phyloP scores from a whole-genome alignment of 352 stramenopile species.

The Blastocystis sp. region DNA sequence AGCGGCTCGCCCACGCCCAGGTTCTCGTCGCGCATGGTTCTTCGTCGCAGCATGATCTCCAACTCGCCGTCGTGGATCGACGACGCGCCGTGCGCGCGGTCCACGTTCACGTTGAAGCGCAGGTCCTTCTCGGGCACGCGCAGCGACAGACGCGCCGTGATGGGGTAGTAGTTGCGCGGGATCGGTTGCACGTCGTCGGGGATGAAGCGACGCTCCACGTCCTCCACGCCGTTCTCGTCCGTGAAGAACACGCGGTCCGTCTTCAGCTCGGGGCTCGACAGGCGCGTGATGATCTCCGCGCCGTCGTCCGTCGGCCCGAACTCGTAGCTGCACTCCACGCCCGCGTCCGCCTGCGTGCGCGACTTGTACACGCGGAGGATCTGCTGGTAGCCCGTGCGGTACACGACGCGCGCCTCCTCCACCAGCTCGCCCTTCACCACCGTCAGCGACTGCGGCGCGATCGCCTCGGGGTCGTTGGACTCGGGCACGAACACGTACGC shows the following conservation, averaged over 20 bases:
- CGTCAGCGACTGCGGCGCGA: constrained; percentile 27
- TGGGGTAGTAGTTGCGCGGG: constrained; percentile 93
- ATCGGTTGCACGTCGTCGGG: constrained; percentile 79
- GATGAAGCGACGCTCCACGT: constrained; percentile 64
- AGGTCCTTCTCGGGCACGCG: constrained; percentile 81
- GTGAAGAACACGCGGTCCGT: constrained; percentile 65
- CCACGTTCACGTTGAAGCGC: constrained; percentile 86
- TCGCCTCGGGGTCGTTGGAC: background rate
- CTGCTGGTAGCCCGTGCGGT: background rate
- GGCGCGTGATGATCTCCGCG: constrained; percentile 91
- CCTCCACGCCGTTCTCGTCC: constrained; percentile 74
- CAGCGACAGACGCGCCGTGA: constrained; percentile 90
- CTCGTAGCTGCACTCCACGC: background rate
- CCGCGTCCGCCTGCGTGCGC: background rate
- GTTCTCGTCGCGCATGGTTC: constrained; percentile 88
- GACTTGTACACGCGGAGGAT: background rate
- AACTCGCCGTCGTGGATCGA: constrained; percentile 88
- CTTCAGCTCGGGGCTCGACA: constrained; percentile 78
- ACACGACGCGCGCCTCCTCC: constrained; percentile 42
- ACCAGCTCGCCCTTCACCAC: constrained; percentile 73
- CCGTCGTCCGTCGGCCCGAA: constrained; percentile 78
- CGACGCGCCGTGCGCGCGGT: constrained; percentile 87
- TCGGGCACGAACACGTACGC: constrained; percentile 93
- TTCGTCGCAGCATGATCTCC: constrained; percentile 94
- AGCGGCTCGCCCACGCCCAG: constrained; percentile 88